These are phyloP conservation scores for Balansia obtecta DNA, from an alignment of 2,329 filamentous ascomycete genomes.

Conservation along the genomic window DNA sequence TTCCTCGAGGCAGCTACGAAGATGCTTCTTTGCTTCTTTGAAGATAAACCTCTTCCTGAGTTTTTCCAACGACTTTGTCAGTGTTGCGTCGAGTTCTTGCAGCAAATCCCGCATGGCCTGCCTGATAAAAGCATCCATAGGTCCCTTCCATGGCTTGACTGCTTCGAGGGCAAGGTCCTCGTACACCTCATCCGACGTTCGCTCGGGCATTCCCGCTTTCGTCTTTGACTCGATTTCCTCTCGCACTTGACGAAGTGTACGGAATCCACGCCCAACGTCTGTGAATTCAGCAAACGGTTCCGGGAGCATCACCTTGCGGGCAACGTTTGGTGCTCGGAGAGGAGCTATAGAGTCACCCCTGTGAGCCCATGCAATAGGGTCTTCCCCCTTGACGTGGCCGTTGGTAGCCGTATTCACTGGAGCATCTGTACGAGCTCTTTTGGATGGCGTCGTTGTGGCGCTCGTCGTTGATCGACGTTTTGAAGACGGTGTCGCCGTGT, in stretches of 20 bases:
- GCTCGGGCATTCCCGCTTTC: conserved; percentile 43
- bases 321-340: conserved; percentile 7
- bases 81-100: conserved; percentile 30
- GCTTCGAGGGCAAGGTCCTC: conserved; percentile 44
- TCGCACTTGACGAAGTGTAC: conserved; percentile 38
- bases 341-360: background rate
- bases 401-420: conserved; percentile 7
- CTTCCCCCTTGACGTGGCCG: conserved; percentile 25
- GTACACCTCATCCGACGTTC: conserved; percentile 48
- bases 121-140: conserved; percentile 35
- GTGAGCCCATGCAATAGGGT: conserved; percentile 15
- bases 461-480: conserved; percentile 18
- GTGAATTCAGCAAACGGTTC: conserved; percentile 28
- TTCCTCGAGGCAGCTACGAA: conserved; percentile 31
- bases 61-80: conserved; percentile 33
- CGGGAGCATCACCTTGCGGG: conserved; percentile 12
- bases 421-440: conserved; percentile 17
- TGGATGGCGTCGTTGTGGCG: conserved; percentile 20
- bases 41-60: conserved; percentile 38
- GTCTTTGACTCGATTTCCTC: conserved; percentile 41
- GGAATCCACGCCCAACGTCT: conserved; percentile 26
- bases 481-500: conserved; percentile 14
- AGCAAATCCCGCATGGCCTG: conserved; percentile 36
- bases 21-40: conserved; percentile 28
- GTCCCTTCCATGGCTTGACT: conserved; percentile 44